phyloP scores from a whole-genome alignment of 768 basidiomycete genomes.

The Clitopilus hobsonii region DNA sequence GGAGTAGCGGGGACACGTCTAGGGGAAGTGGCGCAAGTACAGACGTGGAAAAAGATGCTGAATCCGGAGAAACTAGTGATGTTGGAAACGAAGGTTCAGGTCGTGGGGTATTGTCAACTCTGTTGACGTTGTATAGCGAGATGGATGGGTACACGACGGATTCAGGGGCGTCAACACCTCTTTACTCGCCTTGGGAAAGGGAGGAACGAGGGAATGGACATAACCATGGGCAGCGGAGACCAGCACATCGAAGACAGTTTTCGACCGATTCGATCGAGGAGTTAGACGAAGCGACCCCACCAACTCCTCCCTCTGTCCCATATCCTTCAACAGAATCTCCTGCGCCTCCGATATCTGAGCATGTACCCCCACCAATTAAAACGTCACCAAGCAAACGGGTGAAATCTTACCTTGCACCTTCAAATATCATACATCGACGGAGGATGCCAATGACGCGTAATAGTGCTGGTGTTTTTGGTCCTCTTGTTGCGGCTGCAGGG shows the following conservation, averaged over 20 bases:
- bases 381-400: neutral
- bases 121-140: constrained; percentile 59
- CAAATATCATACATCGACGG: constrained; percentile 2
- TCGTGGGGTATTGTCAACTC: constrained; percentile 58
- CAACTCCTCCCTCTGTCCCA: neutral
- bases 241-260: neutral
- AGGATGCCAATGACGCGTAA: constrained; percentile 32
- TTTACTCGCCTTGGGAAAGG: neutral
- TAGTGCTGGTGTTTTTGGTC: constrained; percentile 61
- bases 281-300: neutral
- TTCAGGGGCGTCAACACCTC: constrained; percentile 17
- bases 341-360: neutral
- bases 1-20: neutral
- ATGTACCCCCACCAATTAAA: neutral
- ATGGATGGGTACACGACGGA: constrained; percentile 12
- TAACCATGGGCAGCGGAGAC: neutral
- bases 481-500: constrained; percentile 67
- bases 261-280: neutral
- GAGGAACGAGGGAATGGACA: neutral
- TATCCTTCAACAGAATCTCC: neutral
- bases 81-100: constrained; percentile 17
- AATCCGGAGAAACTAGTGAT: constrained; percentile 6
- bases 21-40: constrained; percentile 7
- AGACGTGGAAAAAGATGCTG: constrained; percentile 19
- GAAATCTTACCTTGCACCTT: constrained; percentile 3